These are phyloP conservation scores for Cerioporus squamosus DNA, from an alignment of 1,284 basidiomycete species.

Conservation along the genomic window DNA sequence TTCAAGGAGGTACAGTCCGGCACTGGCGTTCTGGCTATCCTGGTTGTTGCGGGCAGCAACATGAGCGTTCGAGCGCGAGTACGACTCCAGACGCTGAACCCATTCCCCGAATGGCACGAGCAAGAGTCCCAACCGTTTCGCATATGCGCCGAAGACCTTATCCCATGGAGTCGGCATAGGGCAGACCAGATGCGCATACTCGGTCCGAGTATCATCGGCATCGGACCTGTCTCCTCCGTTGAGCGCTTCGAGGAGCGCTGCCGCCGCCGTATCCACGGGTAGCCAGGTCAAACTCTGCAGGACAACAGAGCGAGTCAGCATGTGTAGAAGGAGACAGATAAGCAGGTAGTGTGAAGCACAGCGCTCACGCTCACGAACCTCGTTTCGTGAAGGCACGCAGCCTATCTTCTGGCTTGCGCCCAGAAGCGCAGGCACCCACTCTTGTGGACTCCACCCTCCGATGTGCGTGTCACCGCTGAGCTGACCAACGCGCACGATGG, in stretches of 20 bases:
- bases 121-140: background rate
- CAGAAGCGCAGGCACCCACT: slow-evolving; percentile 41
- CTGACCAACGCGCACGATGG: slow-evolving; percentile 44
- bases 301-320: too few species aligned
- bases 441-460: slow-evolving; percentile 38
- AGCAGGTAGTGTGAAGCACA: background rate
- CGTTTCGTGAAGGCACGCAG: slow-evolving; percentile 29
- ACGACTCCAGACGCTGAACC: background rate
- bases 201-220: background rate
- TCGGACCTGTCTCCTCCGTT: too few species aligned
- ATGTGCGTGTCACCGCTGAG: slow-evolving; percentile 35
- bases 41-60: too few species aligned
- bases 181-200: background rate
- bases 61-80: too few species aligned
- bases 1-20: too few species aligned
- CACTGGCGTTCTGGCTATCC: too few species aligned
- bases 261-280: slow-evolving; percentile 35
- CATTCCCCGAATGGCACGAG: background rate
- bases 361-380: slow-evolving; percentile 22
- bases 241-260: slow-evolving; percentile 31
- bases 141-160: background rate
- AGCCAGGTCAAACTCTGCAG: slow-evolving; percentile 32
- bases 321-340: too few species aligned
- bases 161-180: background rate
- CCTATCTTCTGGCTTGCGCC: slow-evolving; percentile 26